Percentiles rank a stretch among this genome's conserved stretches.
Evolutionary conservation across 495 filamentous ascomycete genomes (phyloP).

Genomic region (Hyaloscypha finlandica): DNA sequence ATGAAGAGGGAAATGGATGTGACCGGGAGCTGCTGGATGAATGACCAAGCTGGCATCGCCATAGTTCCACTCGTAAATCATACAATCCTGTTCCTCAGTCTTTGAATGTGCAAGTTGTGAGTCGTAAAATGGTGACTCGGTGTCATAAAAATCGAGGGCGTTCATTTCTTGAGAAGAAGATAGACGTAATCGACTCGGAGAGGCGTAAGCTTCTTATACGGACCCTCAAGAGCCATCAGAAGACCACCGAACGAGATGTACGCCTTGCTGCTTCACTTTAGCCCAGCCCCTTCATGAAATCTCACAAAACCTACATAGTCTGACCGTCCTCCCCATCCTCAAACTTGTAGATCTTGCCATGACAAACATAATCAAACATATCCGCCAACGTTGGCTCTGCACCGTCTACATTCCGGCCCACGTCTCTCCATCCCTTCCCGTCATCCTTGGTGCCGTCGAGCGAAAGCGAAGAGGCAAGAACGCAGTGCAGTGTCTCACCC

Average conservation of each 20-base stretch:
- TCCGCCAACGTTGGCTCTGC: constrained; percentile 82
- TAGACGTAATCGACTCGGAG: constrained; percentile 92
- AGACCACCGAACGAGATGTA: constrained; percentile 93
- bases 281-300: not conserved
- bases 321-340: constrained; percentile 79
- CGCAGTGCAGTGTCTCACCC: constrained; percentile 74
- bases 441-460: constrained; percentile 79
- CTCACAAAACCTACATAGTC: constrained; percentile 67
- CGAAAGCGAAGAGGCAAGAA: constrained; percentile 79
- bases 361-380: constrained; percentile 94
- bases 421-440: constrained; percentile 76
- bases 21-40: not conserved
- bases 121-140: not conserved
- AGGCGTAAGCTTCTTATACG: constrained; percentile 92
- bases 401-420: constrained; percentile 50
- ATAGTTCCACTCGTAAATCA: not conserved
- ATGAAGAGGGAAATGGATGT: not conserved
- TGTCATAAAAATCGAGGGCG: not conserved
- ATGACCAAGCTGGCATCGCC: not conserved
- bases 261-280: constrained; percentile 66
- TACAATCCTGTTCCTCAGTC: not conserved
- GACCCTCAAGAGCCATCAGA: constrained; percentile 85
- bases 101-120: not conserved
- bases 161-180: constrained; percentile 85
- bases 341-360: constrained; percentile 97